Percentiles rank a stretch among this genome's conserved stretches.
phyloP scores from a whole-genome alignment of 805 yeast genomes.

The Yarrowia osloensis region DNA sequence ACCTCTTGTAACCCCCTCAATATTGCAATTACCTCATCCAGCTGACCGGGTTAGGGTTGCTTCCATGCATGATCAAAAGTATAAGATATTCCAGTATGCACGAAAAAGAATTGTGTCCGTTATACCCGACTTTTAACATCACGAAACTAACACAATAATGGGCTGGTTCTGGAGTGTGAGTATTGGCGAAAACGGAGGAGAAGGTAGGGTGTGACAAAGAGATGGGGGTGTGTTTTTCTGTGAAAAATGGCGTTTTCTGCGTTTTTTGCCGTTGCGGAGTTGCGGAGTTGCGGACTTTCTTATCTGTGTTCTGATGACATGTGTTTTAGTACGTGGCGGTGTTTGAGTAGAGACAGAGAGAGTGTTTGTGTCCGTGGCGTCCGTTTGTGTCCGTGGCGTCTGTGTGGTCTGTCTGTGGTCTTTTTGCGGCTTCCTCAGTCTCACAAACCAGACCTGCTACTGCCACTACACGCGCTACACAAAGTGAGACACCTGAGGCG shows the following conservation, averaged over 20 bases:
- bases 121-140: not conserved
- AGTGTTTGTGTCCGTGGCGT: too few relatives aligned
- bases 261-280: too few relatives aligned
- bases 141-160: constrained; percentile 4
- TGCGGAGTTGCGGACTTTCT: not conserved
- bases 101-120: constrained; percentile 1
- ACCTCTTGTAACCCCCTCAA: not conserved
- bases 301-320: too few relatives aligned
- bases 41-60: not conserved
- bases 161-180: constrained; percentile 31
- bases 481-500: too few relatives aligned
- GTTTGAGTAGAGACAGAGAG: too few relatives aligned
- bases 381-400: too few relatives aligned
- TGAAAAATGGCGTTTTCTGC: not conserved
- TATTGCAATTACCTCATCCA: not conserved
- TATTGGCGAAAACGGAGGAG: not conserved
- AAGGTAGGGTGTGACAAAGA: not conserved
- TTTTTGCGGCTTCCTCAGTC: too few relatives aligned
- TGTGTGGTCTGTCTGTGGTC: too few relatives aligned
- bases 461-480: too few relatives aligned
- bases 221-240: not conserved
- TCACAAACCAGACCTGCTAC: too few relatives aligned
- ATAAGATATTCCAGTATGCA: constrained; percentile 3
- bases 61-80: constrained; percentile 3
- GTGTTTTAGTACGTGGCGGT: too few relatives aligned